Evolutionary conservation across 73 alveolate species (phyloP), one percentile per base, ranked within the genome.

Genomic region (Stentor coeruleus): DNA sequence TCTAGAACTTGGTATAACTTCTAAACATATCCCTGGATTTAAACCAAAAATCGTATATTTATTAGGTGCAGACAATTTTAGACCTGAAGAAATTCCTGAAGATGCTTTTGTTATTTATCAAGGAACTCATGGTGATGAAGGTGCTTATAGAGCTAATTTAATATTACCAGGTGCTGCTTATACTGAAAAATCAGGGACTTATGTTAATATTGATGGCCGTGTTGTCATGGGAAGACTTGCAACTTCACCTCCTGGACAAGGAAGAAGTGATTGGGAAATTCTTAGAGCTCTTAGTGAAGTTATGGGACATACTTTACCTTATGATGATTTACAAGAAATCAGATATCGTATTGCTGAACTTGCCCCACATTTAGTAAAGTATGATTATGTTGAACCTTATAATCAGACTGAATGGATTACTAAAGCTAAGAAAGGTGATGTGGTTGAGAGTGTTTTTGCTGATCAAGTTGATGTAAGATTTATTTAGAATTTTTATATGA

Each of bases 71-170:
- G 98, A 94, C 83, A 82, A 92, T 83, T 85, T 87, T 59, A 89
- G 94, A 76, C 94, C 90, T 37, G 95, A 91, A 59, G 59, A 75
- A 40, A 89, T 94, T 59, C 96, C 97, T 14, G 94, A 92, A 42
- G 98, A 94, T 72, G 97, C 98, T 1, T 94, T 90, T 75, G 98
- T 94, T 0, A 90, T 94, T 28, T 94, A 94, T 74, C 81, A 87
- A 74, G 98, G 98, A 3, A 95, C 95, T 57, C 93, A 86, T 87
- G 98, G 98, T 38, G 98, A 94, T 80, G 96, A 91, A 85, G 98
- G 98, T 6, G 98, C 98, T 11, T 84, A 89, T 90, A 89, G 92
- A 81, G 97, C 98, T 14, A 96, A 94, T 80, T 59, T 94, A 14
- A 85, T 92, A 36, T 84, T 94, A 3, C 98, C 98, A 39, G 96